phyloP scores from a whole-genome alignment of 1,284 basidiomycete species.

The Singerocomus rubriflavus region DNA sequence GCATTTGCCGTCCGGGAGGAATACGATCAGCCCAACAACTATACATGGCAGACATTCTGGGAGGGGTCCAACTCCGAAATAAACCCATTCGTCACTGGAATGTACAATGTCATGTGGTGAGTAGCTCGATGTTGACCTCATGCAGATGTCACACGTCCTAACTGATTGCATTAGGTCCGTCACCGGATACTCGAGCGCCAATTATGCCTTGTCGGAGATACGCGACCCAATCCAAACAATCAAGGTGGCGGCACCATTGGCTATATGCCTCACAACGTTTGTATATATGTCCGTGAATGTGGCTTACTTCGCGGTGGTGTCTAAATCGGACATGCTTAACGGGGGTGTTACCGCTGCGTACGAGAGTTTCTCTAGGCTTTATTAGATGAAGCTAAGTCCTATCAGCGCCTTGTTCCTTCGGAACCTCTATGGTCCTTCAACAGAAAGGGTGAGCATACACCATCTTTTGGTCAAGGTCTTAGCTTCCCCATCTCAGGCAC shows the following conservation, averaged over 20 bases:
- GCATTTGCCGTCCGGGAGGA: slow-evolving; percentile 44
- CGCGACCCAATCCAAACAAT: slow-evolving; percentile 56
- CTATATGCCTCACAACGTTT: slow-evolving; percentile 50
- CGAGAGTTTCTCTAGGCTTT: slow-evolving; percentile 26
- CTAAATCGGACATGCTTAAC: slow-evolving; percentile 60
- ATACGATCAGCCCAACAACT: slow-evolving; percentile 49
- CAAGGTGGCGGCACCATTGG: slow-evolving; percentile 62
- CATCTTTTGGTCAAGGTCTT: background rate
- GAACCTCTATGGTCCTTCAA: slow-evolving; percentile 57
- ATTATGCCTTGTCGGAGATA: slow-evolving; percentile 68
- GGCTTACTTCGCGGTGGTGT: slow-evolving; percentile 67
- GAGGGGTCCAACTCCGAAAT: slow-evolving; percentile 46
- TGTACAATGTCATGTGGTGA: slow-evolving; percentile 69
- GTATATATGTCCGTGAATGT: slow-evolving; percentile 63
- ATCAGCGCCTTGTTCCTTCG: slow-evolving; percentile 63
- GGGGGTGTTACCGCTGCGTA: slow-evolving; percentile 62
- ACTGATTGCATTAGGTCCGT: slow-evolving; percentile 51
- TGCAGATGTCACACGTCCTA: background rate
- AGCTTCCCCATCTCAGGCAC: slow-evolving; percentile 34
- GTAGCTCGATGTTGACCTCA: slow-evolving; percentile 8
- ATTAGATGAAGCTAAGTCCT: slow-evolving; percentile 1
- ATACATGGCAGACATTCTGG: slow-evolving; percentile 53
- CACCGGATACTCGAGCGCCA: slow-evolving; percentile 67
- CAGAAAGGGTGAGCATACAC: slow-evolving; percentile 45
- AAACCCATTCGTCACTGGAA: slow-evolving; percentile 57